Base-by-base conservation (phyloP, 2,329 filamentous ascomycete genomes). In the Aspergillus intermedius region DNA sequence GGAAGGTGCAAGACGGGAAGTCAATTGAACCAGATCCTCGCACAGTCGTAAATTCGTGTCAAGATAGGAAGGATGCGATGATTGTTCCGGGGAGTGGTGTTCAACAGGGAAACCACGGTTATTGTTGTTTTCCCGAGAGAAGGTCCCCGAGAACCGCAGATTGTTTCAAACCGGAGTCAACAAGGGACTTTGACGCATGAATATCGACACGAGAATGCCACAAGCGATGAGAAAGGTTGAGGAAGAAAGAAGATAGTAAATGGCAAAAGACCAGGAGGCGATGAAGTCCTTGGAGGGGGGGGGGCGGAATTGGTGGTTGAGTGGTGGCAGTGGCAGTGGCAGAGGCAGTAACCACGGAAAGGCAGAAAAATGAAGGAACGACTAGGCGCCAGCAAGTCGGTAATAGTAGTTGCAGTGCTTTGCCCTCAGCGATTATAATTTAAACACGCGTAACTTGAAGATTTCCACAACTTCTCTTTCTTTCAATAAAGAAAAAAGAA, bases 21-120 rank as follows among this genome's bases (percentile, higher is more conserved):
- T 30, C 43, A 44, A 47, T 51, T 35, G 35, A 46, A 42, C 12
- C 21, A 30, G 21, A 42, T 35, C 30, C 44, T 40, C 17, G 37
- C 21, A 30, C 35, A 22, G 45, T 47, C 40, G 46, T 47, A 42
- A 44, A 15, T 12, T 43, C 46, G 46, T 48, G 46, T 34, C 23
- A 12, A 45, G 17, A 22, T 6, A 19, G 37, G 37, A 22, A n/a
- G 30, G 28, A 15, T n/a, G 25, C 30, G n/a, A 21, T 15, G 43
- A 37, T 7, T 13, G 15, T 22, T 15, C 12, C 37, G 37, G 10
- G 17, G 17, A 19, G 15, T 10, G 17, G 25, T 30, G 21, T 22
- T 22, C 10, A 30, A 30, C 25, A 30, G 25, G 25, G 25, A 30
- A 30, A 30, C 25, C 25, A 30, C 25, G 25, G 25, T 30, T 30